Percentiles rank a stretch among this genome's conserved stretches.
phyloP scores from a whole-genome alignment of 768 basidiomycete genomes.

The Mycena olivaceomarginata region DNA sequence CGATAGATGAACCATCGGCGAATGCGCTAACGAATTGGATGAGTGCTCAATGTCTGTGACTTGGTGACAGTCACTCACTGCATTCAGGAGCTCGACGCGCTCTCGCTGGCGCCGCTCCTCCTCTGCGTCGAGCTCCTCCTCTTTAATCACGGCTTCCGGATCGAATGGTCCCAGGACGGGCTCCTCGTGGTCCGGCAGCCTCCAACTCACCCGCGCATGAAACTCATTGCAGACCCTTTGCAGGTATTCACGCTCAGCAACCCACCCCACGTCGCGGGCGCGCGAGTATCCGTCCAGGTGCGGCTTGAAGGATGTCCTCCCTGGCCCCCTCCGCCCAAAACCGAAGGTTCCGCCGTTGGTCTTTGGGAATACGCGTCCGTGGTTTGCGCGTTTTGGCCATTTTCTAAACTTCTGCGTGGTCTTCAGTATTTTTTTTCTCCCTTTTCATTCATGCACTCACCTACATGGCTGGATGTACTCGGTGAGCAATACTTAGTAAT shows the following conservation, averaged over 20 bases:
- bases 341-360: neutral
- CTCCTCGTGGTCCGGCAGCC: slow-evolving; percentile 18
- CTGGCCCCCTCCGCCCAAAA: slow-evolving; percentile 17
- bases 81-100: slow-evolving; percentile 1
- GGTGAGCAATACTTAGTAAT: too few species aligned
- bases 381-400: neutral
- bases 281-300: neutral
- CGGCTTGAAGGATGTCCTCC: slow-evolving; percentile 2
- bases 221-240: slow-evolving; percentile 21
- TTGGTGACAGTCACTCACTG: slow-evolving; percentile 7
- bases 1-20: slow-evolving; percentile 23
- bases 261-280: slow-evolving; percentile 7
- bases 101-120: neutral
- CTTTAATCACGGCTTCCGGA: neutral
- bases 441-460: too few species aligned
- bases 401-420: too few species aligned
- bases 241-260: slow-evolving; percentile 5
- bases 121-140: neutral
- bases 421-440: too few species aligned
- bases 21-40: slow-evolving; percentile 9
- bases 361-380: neutral
- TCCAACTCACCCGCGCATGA: slow-evolving; percentile 10
- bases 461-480: too few species aligned
- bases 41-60: neutral
- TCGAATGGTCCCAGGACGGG: neutral